Base-by-base conservation (phyloP, 768 basidiomycete genomes). In the Termitomyces sp. region DNA sequence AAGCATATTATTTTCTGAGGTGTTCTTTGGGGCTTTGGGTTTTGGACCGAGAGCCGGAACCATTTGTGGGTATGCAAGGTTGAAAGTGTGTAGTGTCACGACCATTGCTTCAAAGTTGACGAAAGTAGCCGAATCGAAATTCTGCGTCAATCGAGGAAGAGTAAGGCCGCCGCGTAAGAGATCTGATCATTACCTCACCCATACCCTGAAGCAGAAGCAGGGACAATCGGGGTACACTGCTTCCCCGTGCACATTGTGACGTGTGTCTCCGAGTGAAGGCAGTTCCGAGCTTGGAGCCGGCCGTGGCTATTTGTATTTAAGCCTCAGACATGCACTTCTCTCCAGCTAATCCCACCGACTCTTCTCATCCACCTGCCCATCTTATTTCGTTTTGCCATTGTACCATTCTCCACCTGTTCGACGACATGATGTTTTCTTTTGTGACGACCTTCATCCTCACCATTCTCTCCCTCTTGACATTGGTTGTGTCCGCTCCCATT, bases 401-500 rank as follows among this genome's bases (percentile, higher is more conserved):
- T 31, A n/a, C 46, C 32, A 16, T 54, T 19, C 45, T 34, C 5
- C 38, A 19, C 16, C 27, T 59, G 45, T 25, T 51, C 54, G 53
- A 57, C 57, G 59, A 58, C 38, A 60, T 58, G 25, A 65, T 60
- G 54, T 47, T 49, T 21, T 40, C 53, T 37, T 61, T 56, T 27
- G 29, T 54, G 14, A 64, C 53, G 53, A 58, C 61, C 25, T 56
- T 63, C 51, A 34, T 65, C 63, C 47, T 65, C 60, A 29, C 63
- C 52, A 27, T 64, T 51, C 11, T 62, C 54, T 47, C 64, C 38
- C 49, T 38, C 58, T 54, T 76, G 27, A 65, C 72, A 7, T 56
- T 69, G 53, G 69, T 67, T 45, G 52, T 51, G 1, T 69, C 73
- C 0, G 64, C 69, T 60, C 77, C 75, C 31, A 47, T 72, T 25